Conservation (phyloP, 495 filamentous ascomycete species). For the Amphirosellinia nigrospora region DNA sequence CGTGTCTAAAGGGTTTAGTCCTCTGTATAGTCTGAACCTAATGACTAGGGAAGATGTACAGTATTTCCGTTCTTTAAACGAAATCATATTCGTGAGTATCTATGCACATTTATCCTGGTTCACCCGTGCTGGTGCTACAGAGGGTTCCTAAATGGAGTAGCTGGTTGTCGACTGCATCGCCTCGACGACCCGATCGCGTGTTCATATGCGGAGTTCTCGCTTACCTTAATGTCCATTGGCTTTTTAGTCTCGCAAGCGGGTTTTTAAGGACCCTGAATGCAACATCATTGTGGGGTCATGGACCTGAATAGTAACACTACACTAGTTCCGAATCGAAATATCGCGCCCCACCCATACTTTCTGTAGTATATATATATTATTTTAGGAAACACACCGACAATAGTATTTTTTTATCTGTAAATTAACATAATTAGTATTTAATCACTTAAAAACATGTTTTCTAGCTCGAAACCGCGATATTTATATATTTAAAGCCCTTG, state of each 20-base stretch:
- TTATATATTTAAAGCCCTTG: too few relatives aligned
- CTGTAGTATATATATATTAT: too few relatives aligned
- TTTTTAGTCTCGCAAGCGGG: neutral
- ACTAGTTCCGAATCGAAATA: too few relatives aligned
- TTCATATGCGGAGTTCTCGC: constrained; percentile 10
- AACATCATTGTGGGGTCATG: constrained; percentile 14
- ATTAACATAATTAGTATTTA: too few relatives aligned
- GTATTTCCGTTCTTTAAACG: neutral
- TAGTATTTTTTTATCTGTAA: too few relatives aligned
- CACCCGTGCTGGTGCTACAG: neutral
- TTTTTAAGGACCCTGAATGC: neutral
- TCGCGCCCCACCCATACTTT: too few relatives aligned
- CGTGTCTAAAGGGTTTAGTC: neutral
- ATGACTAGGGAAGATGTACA: neutral
- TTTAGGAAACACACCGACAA: too few relatives aligned
- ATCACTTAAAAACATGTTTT: too few relatives aligned
- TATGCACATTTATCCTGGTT: neutral
- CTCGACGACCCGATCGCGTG: constrained; percentile 3
- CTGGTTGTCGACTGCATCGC: neutral
- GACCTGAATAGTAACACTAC: neutral
- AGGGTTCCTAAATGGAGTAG: neutral
- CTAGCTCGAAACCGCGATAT: too few relatives aligned
- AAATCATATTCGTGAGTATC: neutral
- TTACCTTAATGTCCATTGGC: neutral
- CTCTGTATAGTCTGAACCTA: neutral